These are phyloP conservation scores for Penstemon newberryi DNA, from an alignment of 257 asterid genomes.

Conservation along the genomic window DNA sequence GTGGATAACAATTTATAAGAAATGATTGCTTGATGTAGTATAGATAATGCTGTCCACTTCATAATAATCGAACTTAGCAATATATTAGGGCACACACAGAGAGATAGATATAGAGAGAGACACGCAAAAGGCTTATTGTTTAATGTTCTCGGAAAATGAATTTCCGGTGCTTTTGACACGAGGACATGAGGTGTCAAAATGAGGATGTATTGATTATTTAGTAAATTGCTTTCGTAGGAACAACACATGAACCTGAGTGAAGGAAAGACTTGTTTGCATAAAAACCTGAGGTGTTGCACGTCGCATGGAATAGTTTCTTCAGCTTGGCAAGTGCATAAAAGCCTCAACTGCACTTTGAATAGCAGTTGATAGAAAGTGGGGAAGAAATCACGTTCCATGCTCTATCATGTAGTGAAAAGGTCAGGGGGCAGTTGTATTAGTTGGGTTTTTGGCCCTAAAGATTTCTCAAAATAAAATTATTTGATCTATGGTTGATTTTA, in stretches of 20 bases:
- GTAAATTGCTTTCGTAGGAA: conserved; percentile 11
- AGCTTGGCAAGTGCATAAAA: conserved; percentile 10
- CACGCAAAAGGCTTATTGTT: not conserved
- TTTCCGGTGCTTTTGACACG: not conserved
- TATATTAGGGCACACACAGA: not conserved
- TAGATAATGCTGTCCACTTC: not conserved
- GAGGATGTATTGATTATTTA: conserved; percentile 12
- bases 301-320: not conserved
- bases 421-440: too few species aligned
- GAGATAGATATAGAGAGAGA: not conserved
- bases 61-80: conserved; percentile 15
- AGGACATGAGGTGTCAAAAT: conserved; percentile 12
- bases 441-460: too few species aligned
- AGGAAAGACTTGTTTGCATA: not conserved
- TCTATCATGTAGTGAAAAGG: too few species aligned
- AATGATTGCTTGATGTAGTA: conserved; percentile 17
- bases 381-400: not conserved
- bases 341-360: not conserved
- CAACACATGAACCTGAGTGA: conserved; percentile 10
- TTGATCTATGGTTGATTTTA: not conserved
- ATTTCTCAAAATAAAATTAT: not conserved
- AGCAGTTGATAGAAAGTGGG: not conserved
- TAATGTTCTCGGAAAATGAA: not conserved
- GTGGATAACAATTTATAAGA: conserved; percentile 1
- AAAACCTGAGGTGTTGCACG: not conserved